Evolutionary conservation across 768 basidiomycete genomes (phyloP), one percentile per base, ranked within the genome.

Genomic region (Lyophyllum decastes): DNA sequence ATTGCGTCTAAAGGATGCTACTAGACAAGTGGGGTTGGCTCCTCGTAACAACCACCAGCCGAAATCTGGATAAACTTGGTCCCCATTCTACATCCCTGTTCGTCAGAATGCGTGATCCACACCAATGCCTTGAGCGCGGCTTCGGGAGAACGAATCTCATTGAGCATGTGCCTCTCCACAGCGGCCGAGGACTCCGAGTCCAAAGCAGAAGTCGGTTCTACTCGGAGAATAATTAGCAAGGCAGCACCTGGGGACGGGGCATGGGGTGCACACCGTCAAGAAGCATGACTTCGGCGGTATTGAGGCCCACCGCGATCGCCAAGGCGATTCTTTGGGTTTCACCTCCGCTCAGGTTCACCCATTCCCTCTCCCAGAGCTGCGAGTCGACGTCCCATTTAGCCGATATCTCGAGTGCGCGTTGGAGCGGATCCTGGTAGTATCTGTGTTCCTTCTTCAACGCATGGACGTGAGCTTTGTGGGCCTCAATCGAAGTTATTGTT

Each of bases 131-230:
- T 90, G 52, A 92, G 71, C 33, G 74, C 72, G 21, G 80, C 76
- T 38, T 81, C 72, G 9, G 72, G 54, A 1, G 78, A 75, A 40
- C 69, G 79, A 34, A 94, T 68, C 54, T 86, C 79, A 8, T 77
- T 67, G 4, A 79, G 57, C 14, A 95, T 72, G 46, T 76, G 81
- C 45, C 78, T 72, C 68, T 96, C 94, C 1, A 96, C 90, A 26
- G 78, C 71, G 14, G 75, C 64, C 14, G 87, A 87, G 0, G 88
- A 82, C 30, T 81, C 80, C 16, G 84, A 76, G 70, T 96, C 94
- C 54, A 96, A 77, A 0, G 94, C 94, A 9, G 91, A 94, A 0
- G 94, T 95, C 1, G 94, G 94, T 71, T 96, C 94, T 95, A 44
- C 52, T 22, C 46, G 22, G 35, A 50, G 21, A 43, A 26, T 19